Conservation (phyloP, 2,329 filamentous ascomycete species). For the Trichoderma atrobrunneum region DNA sequence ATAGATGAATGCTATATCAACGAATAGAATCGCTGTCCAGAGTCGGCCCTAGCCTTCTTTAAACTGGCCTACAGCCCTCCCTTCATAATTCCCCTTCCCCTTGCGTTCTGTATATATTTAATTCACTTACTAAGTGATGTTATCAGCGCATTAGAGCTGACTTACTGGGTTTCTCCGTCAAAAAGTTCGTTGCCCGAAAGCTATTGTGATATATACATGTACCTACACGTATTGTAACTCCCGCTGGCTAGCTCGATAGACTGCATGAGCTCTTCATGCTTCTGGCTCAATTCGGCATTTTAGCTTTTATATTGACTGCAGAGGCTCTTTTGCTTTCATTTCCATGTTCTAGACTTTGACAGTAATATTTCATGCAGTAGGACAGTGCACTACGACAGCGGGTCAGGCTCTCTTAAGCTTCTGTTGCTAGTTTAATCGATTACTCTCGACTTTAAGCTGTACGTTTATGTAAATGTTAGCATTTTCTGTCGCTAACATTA, state of each 20-base stretch:
- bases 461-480: neutral
- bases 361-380: too few relatives aligned
- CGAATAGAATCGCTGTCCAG: neutral
- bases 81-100: too few relatives aligned
- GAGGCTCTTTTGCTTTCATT: neutral
- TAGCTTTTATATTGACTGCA: neutral
- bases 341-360: too few relatives aligned
- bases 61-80: too few relatives aligned
- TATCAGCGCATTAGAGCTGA: neutral
- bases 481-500: neutral
- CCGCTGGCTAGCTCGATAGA: neutral
- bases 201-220: neutral
- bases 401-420: accelerated
- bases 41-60: neutral
- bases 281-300: neutral
- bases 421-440: neutral
- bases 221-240: neutral
- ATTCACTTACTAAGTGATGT: neutral
- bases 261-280: neutral
- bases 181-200: neutral
- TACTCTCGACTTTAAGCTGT: neutral
- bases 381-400: neutral
- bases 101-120: neutral
- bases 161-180: neutral
- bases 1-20: neutral